Base-by-base conservation (phyloP, 1,139 yeast species). In the Yamadazyma friedrichii region DNA sequence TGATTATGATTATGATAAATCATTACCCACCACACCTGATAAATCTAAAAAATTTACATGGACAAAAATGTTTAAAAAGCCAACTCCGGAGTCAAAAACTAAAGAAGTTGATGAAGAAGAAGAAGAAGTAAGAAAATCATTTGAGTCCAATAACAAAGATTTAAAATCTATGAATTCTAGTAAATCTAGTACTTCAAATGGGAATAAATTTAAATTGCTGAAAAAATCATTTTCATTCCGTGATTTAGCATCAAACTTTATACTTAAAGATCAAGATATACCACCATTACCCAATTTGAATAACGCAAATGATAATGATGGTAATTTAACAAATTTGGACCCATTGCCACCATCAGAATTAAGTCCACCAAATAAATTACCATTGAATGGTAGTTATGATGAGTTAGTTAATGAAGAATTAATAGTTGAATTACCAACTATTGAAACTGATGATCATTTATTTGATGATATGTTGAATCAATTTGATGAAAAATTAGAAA, bases 391-490 rank as follows among this genome's bases (percentile, higher is more conserved):
- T 10, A 12, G 5, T 17, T n/a, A 20, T 9, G 27, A 13, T 10
- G 12, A 10, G n/a, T 8, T 6, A 10, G 27, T 5, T 9, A n/a
- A 13, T 20, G 27, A n/a, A 4, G 35, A 9, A 24, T 4, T 11
- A 16, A 36, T 25, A 6, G 33, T 17, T 3, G 51, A 56, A 37
- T 54, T 68, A 25, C 73, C 71, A 5, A 56, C 56, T 28, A 53
- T 67, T 38, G 72, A 67, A 43, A 55, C 58, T 8, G 71, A 65
- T 17, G 55, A 54, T 22, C 47, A 58, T 38, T 45, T 67, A 50
- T 64, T 67, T 46, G 69, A 61, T 33, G 74, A 68, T 38, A 52
- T 68, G 51, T 50, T 68, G 52, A 43, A 43, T 16, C 57, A 59
- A 11, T 62, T 66, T 42, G 64, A 61, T 39, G 64, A 56, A 20